Evolutionary conservation across 179 eudicot genomes (phyloP).

Genomic region (Spinacia oleracea): DNA sequence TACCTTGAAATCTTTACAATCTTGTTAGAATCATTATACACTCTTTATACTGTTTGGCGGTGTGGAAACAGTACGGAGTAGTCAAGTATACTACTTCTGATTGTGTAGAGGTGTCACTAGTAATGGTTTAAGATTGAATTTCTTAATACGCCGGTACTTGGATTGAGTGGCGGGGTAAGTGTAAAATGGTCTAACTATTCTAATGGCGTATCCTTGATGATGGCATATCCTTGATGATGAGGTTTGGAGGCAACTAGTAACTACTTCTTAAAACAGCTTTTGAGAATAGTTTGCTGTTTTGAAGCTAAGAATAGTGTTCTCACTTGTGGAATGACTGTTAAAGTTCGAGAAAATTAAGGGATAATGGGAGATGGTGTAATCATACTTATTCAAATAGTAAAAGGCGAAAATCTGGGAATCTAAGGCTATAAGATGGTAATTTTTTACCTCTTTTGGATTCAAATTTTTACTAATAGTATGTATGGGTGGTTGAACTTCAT

Average conservation of each 20-base stretch:
- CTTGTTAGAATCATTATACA: background rate
- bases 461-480: too few species aligned
- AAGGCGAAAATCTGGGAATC: background rate
- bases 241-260: background rate
- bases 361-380: too few species aligned
- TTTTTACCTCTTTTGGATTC: background rate
- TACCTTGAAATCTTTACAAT: background rate
- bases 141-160: background rate
- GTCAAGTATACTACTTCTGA: background rate
- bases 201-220: background rate
- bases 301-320: background rate
- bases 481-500: background rate
- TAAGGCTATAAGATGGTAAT: background rate
- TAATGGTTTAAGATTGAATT: too few species aligned
- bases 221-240: background rate
- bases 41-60: background rate
- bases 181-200: background rate
- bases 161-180: background rate
- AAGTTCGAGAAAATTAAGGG: background rate
- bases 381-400: background rate
- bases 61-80: background rate
- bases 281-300: background rate
- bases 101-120: too few species aligned
- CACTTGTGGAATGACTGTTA: background rate
- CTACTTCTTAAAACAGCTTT: background rate